phyloP scores from a whole-genome alignment of 371 early-diverging fungal genomes.

The Umbelopsis sp. region DNA sequence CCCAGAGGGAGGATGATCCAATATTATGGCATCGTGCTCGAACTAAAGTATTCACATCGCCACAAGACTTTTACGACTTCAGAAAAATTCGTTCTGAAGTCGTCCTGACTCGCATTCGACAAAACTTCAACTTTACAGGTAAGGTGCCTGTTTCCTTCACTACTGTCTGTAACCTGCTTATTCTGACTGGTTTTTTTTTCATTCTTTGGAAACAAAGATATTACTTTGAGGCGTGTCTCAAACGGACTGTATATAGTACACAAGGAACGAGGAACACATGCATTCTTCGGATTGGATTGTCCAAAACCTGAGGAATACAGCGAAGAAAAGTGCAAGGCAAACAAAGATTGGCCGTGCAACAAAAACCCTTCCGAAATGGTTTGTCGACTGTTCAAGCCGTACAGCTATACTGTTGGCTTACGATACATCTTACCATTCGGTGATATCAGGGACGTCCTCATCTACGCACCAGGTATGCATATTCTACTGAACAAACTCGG shows the following conservation, averaged over 20 bases:
- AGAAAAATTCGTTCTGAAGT: background rate
- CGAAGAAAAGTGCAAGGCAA: background rate
- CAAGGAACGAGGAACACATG: constrained; percentile 7
- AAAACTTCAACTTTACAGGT: constrained; percentile 14
- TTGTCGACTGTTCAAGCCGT: constrained; percentile 28
- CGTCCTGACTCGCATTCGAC: background rate
- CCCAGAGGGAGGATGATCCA: background rate
- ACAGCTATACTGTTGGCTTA: constrained; percentile 52
- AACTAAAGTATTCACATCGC: background rate
- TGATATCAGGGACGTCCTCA: constrained; percentile 36
- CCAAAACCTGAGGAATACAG: background rate
- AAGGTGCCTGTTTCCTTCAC: background rate
- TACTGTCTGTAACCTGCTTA: background rate
- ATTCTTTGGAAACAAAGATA: background rate
- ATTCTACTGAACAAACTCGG: too few relatives aligned
- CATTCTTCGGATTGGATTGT: constrained; percentile 10
- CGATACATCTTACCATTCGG: constrained; percentile 46
- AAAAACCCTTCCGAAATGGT: background rate
- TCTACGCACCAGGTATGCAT: constrained; percentile 20
- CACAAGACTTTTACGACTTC: background rate
- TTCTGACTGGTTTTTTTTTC: background rate
- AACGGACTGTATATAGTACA: constrained; percentile 9
- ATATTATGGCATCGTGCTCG: background rate
- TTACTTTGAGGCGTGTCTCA: background rate
- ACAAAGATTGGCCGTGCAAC: background rate